Evolutionary conservation across 2,329 filamentous ascomycete species (phyloP), one percentile per base, ranked within the genome.

Genomic region (Chrysoporthe austroafricana): DNA sequence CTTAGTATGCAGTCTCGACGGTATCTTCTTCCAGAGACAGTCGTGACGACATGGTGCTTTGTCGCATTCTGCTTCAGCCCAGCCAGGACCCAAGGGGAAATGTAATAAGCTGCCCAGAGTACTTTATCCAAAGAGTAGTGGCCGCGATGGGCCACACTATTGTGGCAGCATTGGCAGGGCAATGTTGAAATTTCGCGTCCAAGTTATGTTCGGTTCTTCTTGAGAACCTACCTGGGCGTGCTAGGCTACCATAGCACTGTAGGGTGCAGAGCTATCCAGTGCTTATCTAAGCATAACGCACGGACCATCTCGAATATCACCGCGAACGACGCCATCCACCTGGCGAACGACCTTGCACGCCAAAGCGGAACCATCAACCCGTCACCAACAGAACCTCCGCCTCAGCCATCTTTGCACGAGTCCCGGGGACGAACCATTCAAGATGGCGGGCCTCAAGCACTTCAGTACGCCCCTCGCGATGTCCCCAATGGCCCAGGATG

Each of bases 401-500:
- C 60, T 60, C 50, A 48, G 34, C 48, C 61, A 52, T 63, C 42
- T 39, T 61, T 39, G 21, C 54, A 44, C 64, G 36, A 74, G 73
- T 72, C 67, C 70, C 42, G 68, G 62, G 71, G 71, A 66, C 68
- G 70, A 56, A 66, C 64, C 66, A 66, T 63, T 74, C 76, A 80
- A 79, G 70, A 83, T 83, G 81, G 81, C 72, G 70, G 80, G 79
- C 74, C 73, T 81, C 66, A 72, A 80, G 69, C 81, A 83, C 73
- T 78, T 77, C 76, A 80, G 81, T 83, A 73, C 61, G 80, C 71
- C 61, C 21, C 43, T 58, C 14, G 13, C 34, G 32, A 34, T 6
- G 7, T 54, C 57, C 44, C 63, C 54, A 71, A 69, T 70, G 70
- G 62, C 56, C 43, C 42, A 62, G 46, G 52, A 52, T 32, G 52